phyloP scores from a whole-genome alignment of 2,329 filamentous ascomycete species.

The Salinomyces thailandicus region DNA sequence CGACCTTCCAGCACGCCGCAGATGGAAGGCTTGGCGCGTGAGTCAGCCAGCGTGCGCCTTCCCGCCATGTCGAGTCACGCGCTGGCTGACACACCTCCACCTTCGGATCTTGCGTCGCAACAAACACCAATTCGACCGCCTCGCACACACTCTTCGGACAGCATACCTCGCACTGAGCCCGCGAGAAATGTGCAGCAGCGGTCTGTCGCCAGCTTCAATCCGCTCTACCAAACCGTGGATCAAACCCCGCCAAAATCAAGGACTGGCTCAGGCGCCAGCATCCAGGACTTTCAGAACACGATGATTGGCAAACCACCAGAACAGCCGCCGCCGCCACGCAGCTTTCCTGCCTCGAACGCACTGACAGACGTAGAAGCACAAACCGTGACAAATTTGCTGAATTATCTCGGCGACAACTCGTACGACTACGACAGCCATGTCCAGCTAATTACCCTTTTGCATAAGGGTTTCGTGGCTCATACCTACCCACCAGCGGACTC shows the following conservation, averaged over 20 bases:
- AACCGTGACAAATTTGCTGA: conserved; percentile 34
- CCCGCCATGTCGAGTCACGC: neutral
- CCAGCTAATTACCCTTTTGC: conserved; percentile 37
- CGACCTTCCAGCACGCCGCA: conserved; percentile 35
- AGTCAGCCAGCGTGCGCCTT: conserved; percentile 8
- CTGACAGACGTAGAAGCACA: conserved; percentile 35
- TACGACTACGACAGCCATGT: conserved; percentile 41
- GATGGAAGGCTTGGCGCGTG: conserved; percentile 40
- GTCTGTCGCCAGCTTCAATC: too few species aligned
- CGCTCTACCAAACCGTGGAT: neutral
- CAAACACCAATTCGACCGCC: conserved; percentile 35
- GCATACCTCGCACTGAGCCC: conserved; percentile 17
- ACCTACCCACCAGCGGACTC: conserved; percentile 17
- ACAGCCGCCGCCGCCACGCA: conserved; percentile 32
- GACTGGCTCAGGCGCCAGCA: conserved; percentile 4
- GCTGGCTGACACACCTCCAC: conserved; percentile 4
- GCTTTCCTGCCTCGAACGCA: conserved; percentile 30
- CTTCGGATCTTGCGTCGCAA: conserved; percentile 37
- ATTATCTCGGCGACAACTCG: conserved; percentile 35
- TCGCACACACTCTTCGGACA: conserved; percentile 24
- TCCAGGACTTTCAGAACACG: conserved; percentile 34
- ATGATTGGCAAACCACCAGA: conserved; percentile 39
- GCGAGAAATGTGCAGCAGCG: too few species aligned
- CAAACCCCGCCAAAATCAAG: neutral
- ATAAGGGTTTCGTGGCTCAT: conserved; percentile 38